A percentile compares a stretch with the other conserved stretches of the same genome.
Evolutionary conservation across 2,329 filamentous ascomycete species (phyloP).

Genomic region (Penicillium sp.): DNA sequence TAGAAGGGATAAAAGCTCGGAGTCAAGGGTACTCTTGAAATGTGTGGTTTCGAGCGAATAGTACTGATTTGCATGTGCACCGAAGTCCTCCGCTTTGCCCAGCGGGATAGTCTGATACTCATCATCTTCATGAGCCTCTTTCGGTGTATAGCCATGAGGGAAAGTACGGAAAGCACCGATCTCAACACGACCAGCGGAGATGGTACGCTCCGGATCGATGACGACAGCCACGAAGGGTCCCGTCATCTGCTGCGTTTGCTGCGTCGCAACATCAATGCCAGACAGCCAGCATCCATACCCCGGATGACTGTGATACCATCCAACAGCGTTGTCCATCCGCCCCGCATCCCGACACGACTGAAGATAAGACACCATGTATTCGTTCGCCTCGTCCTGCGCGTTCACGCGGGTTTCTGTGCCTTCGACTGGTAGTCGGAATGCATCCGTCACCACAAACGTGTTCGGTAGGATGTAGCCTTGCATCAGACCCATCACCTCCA

Average conservation of each 20-base stretch:
- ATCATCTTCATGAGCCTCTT: slow-evolving; percentile 44
- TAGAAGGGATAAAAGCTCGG: slow-evolving; percentile 75
- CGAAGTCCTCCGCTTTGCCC: slow-evolving; percentile 93
- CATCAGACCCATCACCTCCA: slow-evolving; percentile 98
- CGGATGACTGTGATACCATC: slow-evolving; percentile 97
- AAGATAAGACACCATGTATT: slow-evolving; percentile 90
- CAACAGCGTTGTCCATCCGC: slow-evolving; percentile 83
- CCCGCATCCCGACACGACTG: slow-evolving; percentile 68
- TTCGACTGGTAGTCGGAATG: slow-evolving; percentile 88
- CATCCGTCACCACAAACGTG: slow-evolving; percentile 84
- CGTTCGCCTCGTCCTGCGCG: slow-evolving; percentile 89
- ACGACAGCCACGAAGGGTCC: slow-evolving; percentile 95
- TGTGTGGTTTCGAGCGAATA: slow-evolving; percentile 88
- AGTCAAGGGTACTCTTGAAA: slow-evolving; percentile 89
- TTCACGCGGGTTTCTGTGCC: slow-evolving; percentile 98
- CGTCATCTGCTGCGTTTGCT: slow-evolving; percentile 79
- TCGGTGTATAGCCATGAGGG: slow-evolving; percentile 64
- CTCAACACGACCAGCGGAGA: slow-evolving; percentile 90
- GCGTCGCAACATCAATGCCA: slow-evolving; percentile 89
- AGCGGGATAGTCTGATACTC: slow-evolving; percentile 63
- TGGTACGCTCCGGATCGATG: slow-evolving; percentile 91
- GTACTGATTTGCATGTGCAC: slow-evolving; percentile 83
- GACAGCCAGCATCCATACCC: slow-evolving; percentile 98
- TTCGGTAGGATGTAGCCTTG: slow-evolving; percentile 84
- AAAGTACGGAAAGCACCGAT: slow-evolving; percentile 96